A percentile compares a stretch with the other conserved stretches of the same genome.
Evolutionary conservation across 31 red algal genomes (phyloP).

Genomic region (Asparagopsis taxiformis): DNA sequence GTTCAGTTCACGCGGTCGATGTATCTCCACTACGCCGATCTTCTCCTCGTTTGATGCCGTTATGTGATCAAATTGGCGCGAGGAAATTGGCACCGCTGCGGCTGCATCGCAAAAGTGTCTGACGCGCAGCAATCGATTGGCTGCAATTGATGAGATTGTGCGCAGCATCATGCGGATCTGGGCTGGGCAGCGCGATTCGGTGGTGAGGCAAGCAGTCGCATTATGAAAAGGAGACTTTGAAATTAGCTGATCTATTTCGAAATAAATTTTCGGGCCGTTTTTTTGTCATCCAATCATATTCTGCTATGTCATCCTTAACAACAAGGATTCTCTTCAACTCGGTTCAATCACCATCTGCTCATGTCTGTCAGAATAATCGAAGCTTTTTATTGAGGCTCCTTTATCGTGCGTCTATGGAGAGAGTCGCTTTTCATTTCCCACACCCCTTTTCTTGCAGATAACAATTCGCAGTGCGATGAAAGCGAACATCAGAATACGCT

Average conservation of each 20-base stretch:
- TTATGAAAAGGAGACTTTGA: neutral
- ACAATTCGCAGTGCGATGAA: no score
- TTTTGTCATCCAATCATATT: neutral
- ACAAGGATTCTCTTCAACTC: neutral
- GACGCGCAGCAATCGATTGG: neutral
- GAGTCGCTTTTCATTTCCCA: no score
- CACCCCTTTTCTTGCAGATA: no score
- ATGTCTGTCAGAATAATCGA: no score
- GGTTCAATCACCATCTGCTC: neutral
- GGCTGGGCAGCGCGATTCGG: no score
- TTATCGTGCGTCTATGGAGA: no score
- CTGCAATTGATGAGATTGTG: neutral
- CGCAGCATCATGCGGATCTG: neutral
- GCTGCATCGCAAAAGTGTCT: neutral
- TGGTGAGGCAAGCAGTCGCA: no score
- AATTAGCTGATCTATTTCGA: neutral
- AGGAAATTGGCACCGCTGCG: conserved; percentile 23
- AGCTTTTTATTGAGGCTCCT: no score
- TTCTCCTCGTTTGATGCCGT: conserved; percentile 33
- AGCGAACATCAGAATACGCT: no score
- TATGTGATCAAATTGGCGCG: conserved; percentile 51
- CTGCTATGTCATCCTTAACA: neutral
- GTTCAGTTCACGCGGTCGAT: conserved; percentile 88
- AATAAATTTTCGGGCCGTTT: neutral
- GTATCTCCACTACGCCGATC: conserved; percentile 73